Percentiles rank a stretch among this genome's conserved stretches.
Conservation (phyloP, 2,329 filamentous ascomycete genomes). For the Beauveria varroae region DNA sequence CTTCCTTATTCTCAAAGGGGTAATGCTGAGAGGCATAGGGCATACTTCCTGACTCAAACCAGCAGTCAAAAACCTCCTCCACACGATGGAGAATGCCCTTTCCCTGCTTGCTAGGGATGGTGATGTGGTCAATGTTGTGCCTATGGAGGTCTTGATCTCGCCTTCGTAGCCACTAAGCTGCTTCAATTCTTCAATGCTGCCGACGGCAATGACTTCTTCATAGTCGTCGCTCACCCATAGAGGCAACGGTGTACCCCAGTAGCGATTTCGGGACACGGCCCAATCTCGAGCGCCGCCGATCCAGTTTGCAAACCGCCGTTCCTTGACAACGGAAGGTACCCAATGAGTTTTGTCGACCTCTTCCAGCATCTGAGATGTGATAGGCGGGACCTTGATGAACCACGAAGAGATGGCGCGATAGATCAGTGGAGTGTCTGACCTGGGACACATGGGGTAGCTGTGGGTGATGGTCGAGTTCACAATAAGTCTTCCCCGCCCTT, state of each 20-base stretch:
- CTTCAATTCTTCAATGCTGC: constrained; percentile 77
- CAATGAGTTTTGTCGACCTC: constrained; percentile 15
- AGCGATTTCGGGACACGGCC: constrained; percentile 28
- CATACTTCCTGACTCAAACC: constrained; percentile 96
- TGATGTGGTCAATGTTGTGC: constrained; percentile 89
- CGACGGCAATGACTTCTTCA: constrained; percentile 79
- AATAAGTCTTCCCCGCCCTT: too few species aligned
- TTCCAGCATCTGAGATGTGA: constrained; percentile 16
- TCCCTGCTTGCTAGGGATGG: constrained; percentile 82
- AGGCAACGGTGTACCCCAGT: constrained; percentile 91
- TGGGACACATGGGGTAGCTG: constrained; percentile 15
- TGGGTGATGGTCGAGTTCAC: too few species aligned
- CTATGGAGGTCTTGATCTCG: constrained; percentile 82
- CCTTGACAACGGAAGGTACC: constrained; percentile 19
- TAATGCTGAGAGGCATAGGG: constrained; percentile 88
- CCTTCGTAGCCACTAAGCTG: constrained; percentile 79
- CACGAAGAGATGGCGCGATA: constrained; percentile 21
- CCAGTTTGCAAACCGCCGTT: constrained; percentile 22
- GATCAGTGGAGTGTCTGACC: constrained; percentile 22
- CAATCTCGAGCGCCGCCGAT: constrained; percentile 11
- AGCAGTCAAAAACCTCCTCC: constrained; percentile 91
- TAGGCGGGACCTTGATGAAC: constrained; percentile 19
- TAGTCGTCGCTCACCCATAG: constrained; percentile 87
- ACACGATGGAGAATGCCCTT: constrained; percentile 76
- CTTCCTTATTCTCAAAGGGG: constrained; percentile 80